phyloP scores from a whole-genome alignment of 2,329 filamentous ascomycete species.

The Metarhizium rileyi region DNA sequence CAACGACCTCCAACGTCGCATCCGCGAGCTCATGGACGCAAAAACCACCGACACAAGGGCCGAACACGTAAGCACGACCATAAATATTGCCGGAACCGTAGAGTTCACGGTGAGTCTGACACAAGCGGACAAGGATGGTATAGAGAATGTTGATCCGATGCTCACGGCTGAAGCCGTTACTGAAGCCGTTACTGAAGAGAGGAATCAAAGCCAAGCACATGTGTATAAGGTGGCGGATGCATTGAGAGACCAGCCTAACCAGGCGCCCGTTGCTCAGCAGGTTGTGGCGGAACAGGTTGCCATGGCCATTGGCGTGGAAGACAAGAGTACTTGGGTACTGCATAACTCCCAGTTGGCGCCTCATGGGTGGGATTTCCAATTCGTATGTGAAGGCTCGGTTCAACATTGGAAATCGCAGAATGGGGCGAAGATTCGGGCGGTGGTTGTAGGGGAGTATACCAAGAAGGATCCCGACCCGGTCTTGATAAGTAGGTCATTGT shows the following conservation, averaged over 20 bases:
- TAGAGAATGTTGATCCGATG: conserved; percentile 25
- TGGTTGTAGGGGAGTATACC: conserved; percentile 39
- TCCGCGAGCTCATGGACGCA: conserved; percentile 29
- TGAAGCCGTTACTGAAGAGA: conserved; percentile 6
- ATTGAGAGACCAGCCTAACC: conserved; percentile 37
- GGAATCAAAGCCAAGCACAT: conserved; percentile 20
- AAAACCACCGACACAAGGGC: conserved; percentile 39
- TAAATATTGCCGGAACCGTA: conserved; percentile 36
- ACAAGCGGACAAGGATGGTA: conserved; percentile 26
- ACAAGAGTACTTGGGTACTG: conserved; percentile 39
- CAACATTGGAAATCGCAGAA: conserved; percentile 40
- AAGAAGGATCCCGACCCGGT: conserved; percentile 35
- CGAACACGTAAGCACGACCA: conserved; percentile 36
- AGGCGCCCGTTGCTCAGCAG: conserved; percentile 38
- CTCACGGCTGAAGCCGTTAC: conserved; percentile 22
- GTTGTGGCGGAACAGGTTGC: conserved; percentile 40
- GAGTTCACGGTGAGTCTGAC: conserved; percentile 31
- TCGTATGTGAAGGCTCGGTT: conserved; percentile 42
- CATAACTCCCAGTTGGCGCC: conserved; percentile 32
- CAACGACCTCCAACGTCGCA: conserved; percentile 37
- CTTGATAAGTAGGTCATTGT: conserved; percentile 29
- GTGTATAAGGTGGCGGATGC: conserved; percentile 35
- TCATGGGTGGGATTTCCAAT: conserved; percentile 45
- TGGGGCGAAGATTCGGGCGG: conserved; percentile 28
- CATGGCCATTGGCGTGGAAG: conserved; percentile 30